These are phyloP conservation scores for Cytospora piceicola DNA, from an alignment of 2,329 filamentous ascomycete species.

Conservation along the genomic window DNA sequence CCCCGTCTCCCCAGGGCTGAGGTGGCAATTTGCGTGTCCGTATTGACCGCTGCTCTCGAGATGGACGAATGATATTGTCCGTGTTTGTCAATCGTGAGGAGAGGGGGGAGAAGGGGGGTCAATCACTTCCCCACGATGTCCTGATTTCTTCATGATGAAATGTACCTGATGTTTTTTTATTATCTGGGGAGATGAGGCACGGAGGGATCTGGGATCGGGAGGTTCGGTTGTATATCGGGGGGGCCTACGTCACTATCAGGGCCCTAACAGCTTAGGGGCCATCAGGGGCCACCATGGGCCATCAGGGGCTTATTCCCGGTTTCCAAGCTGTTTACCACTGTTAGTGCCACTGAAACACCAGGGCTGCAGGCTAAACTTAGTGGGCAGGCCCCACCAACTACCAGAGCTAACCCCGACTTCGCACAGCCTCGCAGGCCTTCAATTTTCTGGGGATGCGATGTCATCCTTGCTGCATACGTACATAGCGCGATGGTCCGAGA, in stretches of 20 bases:
- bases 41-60: neutral
- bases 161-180: neutral
- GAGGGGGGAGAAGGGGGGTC: neutral
- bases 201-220: neutral
- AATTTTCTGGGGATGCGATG: conserved; percentile 11
- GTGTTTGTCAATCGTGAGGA: neutral
- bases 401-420: neutral
- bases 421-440: neutral
- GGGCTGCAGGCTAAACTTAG: neutral
- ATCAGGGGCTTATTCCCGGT: neutral
- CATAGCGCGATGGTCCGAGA: no score
- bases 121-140: neutral
- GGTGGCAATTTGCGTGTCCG: neutral
- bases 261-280: neutral
- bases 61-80: neutral
- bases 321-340: neutral
- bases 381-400: neutral
- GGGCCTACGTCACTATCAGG: neutral
- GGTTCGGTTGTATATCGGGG: neutral
- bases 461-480: conserved; percentile 17
- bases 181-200: neutral
- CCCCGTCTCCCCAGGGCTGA: neutral
- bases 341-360: neutral
- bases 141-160: neutral
- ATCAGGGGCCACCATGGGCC: no score